Conservation (phyloP, 1,284 basidiomycete genomes). For the Jaminaea rosea region DNA sequence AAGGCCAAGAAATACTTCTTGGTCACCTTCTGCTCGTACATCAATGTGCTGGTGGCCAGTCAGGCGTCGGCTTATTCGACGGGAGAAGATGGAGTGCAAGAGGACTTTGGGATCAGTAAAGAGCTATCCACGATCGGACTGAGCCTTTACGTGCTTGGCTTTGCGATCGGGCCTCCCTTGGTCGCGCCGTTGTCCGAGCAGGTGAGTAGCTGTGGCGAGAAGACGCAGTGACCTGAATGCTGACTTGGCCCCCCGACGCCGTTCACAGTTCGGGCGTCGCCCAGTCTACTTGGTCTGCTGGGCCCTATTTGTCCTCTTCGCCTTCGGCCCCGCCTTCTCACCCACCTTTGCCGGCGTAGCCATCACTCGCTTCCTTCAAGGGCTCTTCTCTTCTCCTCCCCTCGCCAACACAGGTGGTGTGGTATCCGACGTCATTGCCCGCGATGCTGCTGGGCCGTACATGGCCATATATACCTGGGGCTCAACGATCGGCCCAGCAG, state of each 20-base stretch:
- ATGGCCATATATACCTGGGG: constrained; percentile 33
- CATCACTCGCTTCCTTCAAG: constrained; percentile 39
- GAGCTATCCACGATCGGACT: constrained; percentile 35
- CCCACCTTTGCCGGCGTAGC: constrained; percentile 28
- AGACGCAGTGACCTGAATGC: no score
- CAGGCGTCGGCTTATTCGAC: constrained; percentile 40
- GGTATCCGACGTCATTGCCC: constrained; percentile 29
- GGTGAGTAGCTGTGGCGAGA: no score
- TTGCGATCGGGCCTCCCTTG: constrained; percentile 34
- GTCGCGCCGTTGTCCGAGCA: constrained; percentile 33
- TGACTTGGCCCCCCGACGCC: no score
- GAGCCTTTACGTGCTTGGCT: constrained; percentile 36
- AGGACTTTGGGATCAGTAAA: constrained; percentile 28
- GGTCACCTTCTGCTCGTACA: constrained; percentile 21
- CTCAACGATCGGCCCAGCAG: constrained; percentile 27
- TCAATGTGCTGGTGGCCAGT: constrained; percentile 29
- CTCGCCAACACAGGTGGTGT: constrained; percentile 30
- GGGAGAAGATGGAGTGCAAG: constrained; percentile 11
- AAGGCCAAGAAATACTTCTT: constrained; percentile 31
- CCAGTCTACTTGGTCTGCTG: constrained; percentile 31
- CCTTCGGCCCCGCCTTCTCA: constrained; percentile 33
- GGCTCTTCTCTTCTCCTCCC: constrained; percentile 26
- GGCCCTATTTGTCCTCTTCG: constrained; percentile 26
- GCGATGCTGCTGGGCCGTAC: constrained; percentile 27
- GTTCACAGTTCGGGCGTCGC: constrained; percentile 15